Base-by-base conservation (phyloP, 306 rosid genomes). In the Argentina anserina region DNA sequence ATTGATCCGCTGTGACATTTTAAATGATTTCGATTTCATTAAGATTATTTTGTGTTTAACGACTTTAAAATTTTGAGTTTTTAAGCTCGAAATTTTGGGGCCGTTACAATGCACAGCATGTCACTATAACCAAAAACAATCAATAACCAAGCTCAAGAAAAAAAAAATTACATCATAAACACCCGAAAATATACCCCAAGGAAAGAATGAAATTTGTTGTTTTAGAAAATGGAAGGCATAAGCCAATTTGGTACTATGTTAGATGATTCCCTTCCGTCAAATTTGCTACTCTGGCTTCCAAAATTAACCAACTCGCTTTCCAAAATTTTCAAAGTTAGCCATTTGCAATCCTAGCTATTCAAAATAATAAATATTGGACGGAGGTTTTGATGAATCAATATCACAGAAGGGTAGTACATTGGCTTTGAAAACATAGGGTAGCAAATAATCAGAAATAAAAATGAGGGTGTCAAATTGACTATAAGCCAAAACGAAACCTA, bases 181-280 rank as follows among this genome's bases (percentile, higher is more conserved):
- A 67, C 70, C 46, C 36, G 70, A 81, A 63, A 76, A 74, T 75
- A 78, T 34, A 53, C 76, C 64, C 10, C 29, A 67, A 26, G 3
- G 28, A 42, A 60, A 29, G 31, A 47, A 61, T 34, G 2, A 45
- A 49, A 31, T 40, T 11, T 50, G 60, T 28, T 14, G 42, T 56
- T 58, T 55, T 45, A 3, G 18, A 66, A 29, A 46, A 56, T n/a
- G 47, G 12, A 43, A 43, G 1, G 49, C 49, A 13, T 14, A 43
- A 13, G 49, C 49, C 49, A 43, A 43, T 14, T 43, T 43, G 6
- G 20, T 14, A 43, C 49, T 0, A 43, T 43, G 13, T 43, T 43
- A 13, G 49, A 43, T 43, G 6, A 18, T 43, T 13, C 7, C 20
- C 20, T 43, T 43, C 18, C 2, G 20, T 43, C 49, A 43, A 13